Base-by-base conservation (phyloP, 108 stramenopile genomes). In the Asterionellopsis glacialis region DNA sequence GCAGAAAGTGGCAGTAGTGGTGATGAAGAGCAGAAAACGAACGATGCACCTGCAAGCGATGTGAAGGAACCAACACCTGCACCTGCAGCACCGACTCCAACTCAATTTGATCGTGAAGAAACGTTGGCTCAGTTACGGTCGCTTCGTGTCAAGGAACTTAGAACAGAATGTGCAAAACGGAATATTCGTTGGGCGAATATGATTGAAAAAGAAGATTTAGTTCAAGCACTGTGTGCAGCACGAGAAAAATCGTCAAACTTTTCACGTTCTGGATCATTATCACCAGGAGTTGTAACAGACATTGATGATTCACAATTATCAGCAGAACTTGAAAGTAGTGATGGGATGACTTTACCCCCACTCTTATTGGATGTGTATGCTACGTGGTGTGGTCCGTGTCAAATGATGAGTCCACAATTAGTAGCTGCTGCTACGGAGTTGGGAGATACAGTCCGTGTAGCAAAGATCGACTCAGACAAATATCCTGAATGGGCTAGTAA, bases 361-460 rank as follows among this genome's bases (percentile, higher is more conserved):
- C 41, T 95, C 10, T 62, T 95, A 26, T 64, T 95, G 40, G 95
- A 95, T 77, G 80, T 90, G 9, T 92, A 83, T 55, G 90, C 95
- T 14, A 83, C 82, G 5, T 95, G 91, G 91, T 95, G 95, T 51
- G 95, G 95, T 1, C 95, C 95, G 4, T 95, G 94, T 61, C 81
- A 89, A 56, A 57, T 88, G 49, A 73, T 95, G 59, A 80, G 75
- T 12, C 87, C 89, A 0, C 61, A 83, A 52, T 62, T 95, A 24
- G 72, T 73, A 59, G 73, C 61, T 25, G 90, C 74, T 12, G 94
- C 88, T 9, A 40, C 65, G 59, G 71, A 78, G 45, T 62, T 91
- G 12, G 87, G 85, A 1, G 56, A 69, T 0, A 65, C 65, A 16
- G 78, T 87, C 13, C 73, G 89, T 19, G 71, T 95, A 7, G 76